Percentiles rank a stretch among this genome's conserved stretches.
phyloP scores from a whole-genome alignment of 192 early-diverging fungal species.

The Physocladia obscura region DNA sequence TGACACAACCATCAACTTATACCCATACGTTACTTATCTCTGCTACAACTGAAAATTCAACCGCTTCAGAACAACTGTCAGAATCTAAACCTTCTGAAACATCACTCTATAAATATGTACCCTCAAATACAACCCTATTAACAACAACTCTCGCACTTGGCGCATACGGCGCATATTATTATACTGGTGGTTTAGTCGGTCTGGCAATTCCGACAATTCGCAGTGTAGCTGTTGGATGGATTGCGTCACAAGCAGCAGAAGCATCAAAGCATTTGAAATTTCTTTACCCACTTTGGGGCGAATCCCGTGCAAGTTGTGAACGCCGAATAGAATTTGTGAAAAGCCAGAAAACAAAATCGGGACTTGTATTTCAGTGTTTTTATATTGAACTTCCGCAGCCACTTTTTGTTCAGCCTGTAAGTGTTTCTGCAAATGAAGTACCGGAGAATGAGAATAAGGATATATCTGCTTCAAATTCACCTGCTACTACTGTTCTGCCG shows the following conservation, averaged over 20 bases:
- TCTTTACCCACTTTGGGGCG: slow-evolving; percentile 54
- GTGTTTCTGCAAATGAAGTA: not conserved
- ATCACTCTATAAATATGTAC: slow-evolving; percentile 14
- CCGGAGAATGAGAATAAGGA: not conserved
- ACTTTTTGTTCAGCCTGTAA: not conserved
- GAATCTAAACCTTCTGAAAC: not conserved
- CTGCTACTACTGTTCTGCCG: not conserved
- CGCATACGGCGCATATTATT: slow-evolving; percentile 41
- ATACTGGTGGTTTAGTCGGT: slow-evolving; percentile 36
- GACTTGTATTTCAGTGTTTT: slow-evolving; percentile 36
- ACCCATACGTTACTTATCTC: not conserved
- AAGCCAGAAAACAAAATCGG: slow-evolving; percentile 20
- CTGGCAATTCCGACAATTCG: slow-evolving; percentile 39
- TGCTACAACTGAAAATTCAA: not conserved
- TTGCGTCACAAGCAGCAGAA: slow-evolving; percentile 40
- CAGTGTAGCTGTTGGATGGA: slow-evolving; percentile 42
- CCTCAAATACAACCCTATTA: slow-evolving; percentile 19
- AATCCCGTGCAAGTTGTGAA: slow-evolving; percentile 19
- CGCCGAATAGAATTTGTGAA: slow-evolving; percentile 28
- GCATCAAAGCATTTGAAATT: slow-evolving; percentile 50
- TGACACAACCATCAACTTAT: not conserved
- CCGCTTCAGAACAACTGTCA: not conserved
- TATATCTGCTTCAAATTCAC: not conserved
- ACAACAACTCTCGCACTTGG: slow-evolving; percentile 39
- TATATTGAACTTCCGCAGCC: slow-evolving; percentile 26